Percentiles rank a stretch among this genome's conserved stretches.
Evolutionary conservation across 208 protist genomes (phyloP).

Genomic region (Acanthamoeba culbertsoni): DNA sequence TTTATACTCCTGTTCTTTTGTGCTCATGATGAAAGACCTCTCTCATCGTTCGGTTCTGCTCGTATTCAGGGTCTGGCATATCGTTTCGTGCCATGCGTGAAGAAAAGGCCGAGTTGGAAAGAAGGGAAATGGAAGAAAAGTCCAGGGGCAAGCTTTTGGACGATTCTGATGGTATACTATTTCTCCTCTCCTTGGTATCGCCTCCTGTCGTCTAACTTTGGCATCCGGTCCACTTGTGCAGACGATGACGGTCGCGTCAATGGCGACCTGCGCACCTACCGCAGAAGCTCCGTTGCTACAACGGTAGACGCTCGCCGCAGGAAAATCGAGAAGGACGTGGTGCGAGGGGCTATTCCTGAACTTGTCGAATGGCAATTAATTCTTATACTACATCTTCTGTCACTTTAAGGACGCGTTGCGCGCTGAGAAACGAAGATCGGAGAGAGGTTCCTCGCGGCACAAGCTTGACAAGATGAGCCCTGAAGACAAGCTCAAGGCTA

Average conservation of each 20-base stretch:
- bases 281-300: background rate
- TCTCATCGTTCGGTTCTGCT: background rate
- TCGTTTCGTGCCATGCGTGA: background rate
- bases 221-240: background rate
- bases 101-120: background rate
- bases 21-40: too few relatives aligned
- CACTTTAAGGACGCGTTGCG: background rate
- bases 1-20: too few relatives aligned
- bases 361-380: too few relatives aligned
- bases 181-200: background rate
- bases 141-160: background rate
- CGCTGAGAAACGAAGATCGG: background rate
- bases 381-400: too few relatives aligned
- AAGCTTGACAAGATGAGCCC: background rate
- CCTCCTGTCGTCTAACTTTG: background rate
- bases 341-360: background rate
- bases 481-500: background rate
- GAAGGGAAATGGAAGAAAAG: background rate
- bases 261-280: background rate
- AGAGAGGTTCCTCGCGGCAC: background rate
- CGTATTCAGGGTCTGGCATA: background rate
- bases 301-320: background rate
- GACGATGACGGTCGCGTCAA: background rate
- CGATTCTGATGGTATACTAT: background rate
- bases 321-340: background rate